Evolutionary conservation across 148 eudicot species (phyloP).

Genomic region (Nyssa sinensis): DNA sequence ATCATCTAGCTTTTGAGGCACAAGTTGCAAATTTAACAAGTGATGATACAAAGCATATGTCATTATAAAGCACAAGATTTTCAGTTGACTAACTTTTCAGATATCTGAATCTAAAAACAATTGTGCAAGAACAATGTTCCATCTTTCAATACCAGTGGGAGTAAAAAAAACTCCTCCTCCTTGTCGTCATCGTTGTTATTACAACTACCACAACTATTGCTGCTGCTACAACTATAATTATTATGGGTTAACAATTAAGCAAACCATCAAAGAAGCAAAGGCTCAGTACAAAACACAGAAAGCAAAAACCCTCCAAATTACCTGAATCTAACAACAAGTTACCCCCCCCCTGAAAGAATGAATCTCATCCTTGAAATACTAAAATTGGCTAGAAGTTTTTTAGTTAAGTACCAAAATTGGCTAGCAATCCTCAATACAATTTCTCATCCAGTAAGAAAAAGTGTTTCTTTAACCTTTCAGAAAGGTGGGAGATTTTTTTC

Average conservation of each 20-base stretch:
- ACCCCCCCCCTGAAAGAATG: background rate
- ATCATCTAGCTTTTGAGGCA: background rate
- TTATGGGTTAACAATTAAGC: too few relatives aligned
- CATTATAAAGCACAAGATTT: background rate
- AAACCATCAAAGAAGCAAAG: too few relatives aligned
- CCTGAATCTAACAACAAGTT: too few relatives aligned
- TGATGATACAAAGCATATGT: background rate
- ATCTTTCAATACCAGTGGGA: too few relatives aligned
- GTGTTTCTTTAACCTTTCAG: background rate
- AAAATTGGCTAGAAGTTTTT: too few relatives aligned
- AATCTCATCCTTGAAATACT: background rate
- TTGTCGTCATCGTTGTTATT: too few relatives aligned
- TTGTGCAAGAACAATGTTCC: too few relatives aligned
- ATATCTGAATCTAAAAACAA: background rate
- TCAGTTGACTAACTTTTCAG: background rate
- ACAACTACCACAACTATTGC: too few relatives aligned
- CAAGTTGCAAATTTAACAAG: background rate
- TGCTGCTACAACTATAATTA: too few relatives aligned
- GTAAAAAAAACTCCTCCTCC: too few relatives aligned
- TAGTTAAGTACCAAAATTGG: background rate
- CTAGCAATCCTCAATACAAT: background rate
- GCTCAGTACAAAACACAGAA: too few relatives aligned
- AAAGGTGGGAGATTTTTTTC: background rate
- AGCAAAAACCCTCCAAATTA: too few relatives aligned
- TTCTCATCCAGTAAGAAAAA: background rate